These are phyloP conservation scores for Henckelia pumila DNA, from an alignment of 257 asterid species.

Conservation along the genomic window DNA sequence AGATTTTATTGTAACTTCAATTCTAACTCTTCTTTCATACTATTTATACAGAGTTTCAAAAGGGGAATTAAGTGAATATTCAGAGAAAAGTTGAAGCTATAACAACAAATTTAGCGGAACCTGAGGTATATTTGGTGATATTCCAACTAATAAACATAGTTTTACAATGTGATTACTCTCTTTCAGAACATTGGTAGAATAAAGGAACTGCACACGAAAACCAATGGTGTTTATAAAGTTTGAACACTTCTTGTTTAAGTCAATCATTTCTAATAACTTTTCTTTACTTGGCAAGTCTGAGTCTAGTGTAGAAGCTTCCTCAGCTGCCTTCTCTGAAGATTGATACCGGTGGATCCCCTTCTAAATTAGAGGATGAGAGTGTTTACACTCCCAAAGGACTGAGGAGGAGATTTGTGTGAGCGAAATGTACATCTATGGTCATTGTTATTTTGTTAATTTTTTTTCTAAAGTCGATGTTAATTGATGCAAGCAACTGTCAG, in stretches of 20 bases:
- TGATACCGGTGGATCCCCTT: slow-evolving; percentile 19
- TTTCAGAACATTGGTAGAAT: no score
- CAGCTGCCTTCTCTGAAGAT: slow-evolving; percentile 43
- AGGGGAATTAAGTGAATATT: slow-evolving; percentile 63
- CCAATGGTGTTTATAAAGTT: slow-evolving; percentile 1
- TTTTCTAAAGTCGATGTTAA: slow-evolving; percentile 20
- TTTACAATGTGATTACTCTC: not conserved
- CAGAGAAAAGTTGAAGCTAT: slow-evolving; percentile 75
- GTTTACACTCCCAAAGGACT: slow-evolving; percentile 57
- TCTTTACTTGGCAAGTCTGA: slow-evolving; percentile 36
- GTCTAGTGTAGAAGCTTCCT: slow-evolving; percentile 38
- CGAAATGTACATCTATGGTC: slow-evolving; percentile 7
- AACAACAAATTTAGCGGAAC: slow-evolving; percentile 60
- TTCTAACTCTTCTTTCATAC: not conserved
- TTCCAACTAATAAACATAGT: not conserved
- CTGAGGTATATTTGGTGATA: slow-evolving; percentile 40
- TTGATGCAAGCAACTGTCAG: slow-evolving; percentile 50
- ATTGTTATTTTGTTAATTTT: not conserved
- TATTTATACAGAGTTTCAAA: slow-evolving; percentile 22
- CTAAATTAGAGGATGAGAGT: slow-evolving; percentile 45
- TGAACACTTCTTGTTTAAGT: not conserved
- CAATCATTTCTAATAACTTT: slow-evolving; percentile 16
- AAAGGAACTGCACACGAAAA: not conserved
- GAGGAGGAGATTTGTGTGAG: slow-evolving; percentile 77
- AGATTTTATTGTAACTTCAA: not conserved